Evolutionary conservation across 176 grass and related monocot species (phyloP), one percentile per base, ranked within the genome.

Genomic region (Triticum turgidum): DNA sequence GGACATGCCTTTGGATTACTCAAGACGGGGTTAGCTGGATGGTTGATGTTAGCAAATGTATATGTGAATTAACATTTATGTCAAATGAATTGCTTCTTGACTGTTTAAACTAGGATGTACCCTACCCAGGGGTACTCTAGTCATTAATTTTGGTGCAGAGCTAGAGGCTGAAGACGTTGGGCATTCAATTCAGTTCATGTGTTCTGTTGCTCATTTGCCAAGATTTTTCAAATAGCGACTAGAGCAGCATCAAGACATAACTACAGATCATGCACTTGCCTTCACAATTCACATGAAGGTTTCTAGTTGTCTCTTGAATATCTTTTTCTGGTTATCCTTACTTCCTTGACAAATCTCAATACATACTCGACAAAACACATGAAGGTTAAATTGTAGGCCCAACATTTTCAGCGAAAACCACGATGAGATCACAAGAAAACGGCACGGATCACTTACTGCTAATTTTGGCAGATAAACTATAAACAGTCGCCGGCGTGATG

Each of bases 211-310:
- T 21, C 74, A 56, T 21, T 77, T 54, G 47, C 27, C 5, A 56
- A 56, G 45, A 33, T 54, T 76, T 30, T 54, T 54, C 73, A 76
- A 52, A 76, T 29, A 32, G 15, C 15, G 32, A 76, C 73, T 54
- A 76, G 15, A 76, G 25, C 52, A 56, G 27, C 73, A 76, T 76
- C 47, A 76, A 77, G 74, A 77, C 47, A 77, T 77, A 77, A 34
- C 27, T 77, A 54, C 14, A 77, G 14, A 18, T 33, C 73, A 21
- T 56, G 27, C 7, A 12, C 12, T 74, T 74, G 17, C 67, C 67
- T 70, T 70, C 67, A 70, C 71, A 59, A 59, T 59, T 21, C 56
- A 45, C 5, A 27, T 73, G 69, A 72, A 73, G 1, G 21, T 13
- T n/a, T 73, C 11, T 73, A 73, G 27, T 56, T 56, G 27, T 58